phyloP scores from a whole-genome alignment of 768 basidiomycete species.

The Amanita molliuscula region DNA sequence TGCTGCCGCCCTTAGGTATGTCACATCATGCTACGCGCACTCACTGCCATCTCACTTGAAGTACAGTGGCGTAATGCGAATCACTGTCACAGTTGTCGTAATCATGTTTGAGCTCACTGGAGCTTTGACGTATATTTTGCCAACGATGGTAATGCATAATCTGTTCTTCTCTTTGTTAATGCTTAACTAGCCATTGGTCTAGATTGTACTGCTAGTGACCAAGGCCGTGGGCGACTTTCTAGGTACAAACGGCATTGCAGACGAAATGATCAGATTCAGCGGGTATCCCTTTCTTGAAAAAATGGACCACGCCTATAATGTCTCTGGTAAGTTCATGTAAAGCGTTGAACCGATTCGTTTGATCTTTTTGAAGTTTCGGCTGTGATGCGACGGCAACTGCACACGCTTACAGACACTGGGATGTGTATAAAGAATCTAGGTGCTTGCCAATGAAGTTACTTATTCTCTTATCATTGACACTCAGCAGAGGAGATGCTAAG shows the following conservation, averaged over 20 bases:
- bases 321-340: conserved; percentile 53
- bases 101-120: conserved; percentile 99
- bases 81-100: conserved; percentile 96
- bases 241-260: conserved; percentile 89
- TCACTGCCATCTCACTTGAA: background rate
- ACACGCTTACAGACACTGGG: conserved; percentile 63
- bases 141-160: conserved; percentile 70
- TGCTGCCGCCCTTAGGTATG: conserved; percentile 84
- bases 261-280: conserved; percentile 95
- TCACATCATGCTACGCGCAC: background rate
- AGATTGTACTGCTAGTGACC: conserved; percentile 95
- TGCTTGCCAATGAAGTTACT: conserved; percentile 24
- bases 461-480: conserved; percentile 4
- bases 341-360: conserved; percentile 1
- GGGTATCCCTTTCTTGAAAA: conserved; percentile 97
- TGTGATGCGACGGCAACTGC: conserved; percentile 81
- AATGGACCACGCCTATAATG: conserved; percentile 86
- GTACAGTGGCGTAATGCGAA: conserved; percentile 85
- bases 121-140: conserved; percentile 91
- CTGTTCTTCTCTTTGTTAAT: background rate
- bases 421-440: conserved; percentile 74
- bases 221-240: conserved; percentile 96
- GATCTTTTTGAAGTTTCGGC: conserved; percentile 50
- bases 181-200: background rate
- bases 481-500: conserved; percentile 58